Percentiles rank a stretch among this genome's conserved stretches.
phyloP scores from a whole-genome alignment of 208 protist species.

The Crithidia fasciculata region DNA sequence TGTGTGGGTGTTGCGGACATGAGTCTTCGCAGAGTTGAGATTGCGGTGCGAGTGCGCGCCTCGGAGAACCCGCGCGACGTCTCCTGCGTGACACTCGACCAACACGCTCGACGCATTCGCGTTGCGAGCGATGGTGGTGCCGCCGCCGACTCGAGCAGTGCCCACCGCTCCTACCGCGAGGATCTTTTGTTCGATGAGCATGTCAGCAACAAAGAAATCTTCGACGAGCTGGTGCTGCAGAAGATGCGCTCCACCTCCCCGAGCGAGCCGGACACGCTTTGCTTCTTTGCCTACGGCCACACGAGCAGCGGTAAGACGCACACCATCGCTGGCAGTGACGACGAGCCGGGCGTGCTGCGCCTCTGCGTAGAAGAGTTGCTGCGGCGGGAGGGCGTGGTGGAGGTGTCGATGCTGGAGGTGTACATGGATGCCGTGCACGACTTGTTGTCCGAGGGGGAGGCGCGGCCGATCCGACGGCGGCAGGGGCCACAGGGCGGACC shows the following conservation, averaged over 20 bases:
- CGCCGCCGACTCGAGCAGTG: slow-evolving; percentile 2
- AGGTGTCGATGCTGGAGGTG: slow-evolving; percentile 88
- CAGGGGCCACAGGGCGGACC: slow-evolving; percentile 28
- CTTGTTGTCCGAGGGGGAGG: slow-evolving; percentile 67
- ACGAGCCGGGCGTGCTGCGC: slow-evolving; percentile 74
- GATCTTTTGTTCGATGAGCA: slow-evolving; percentile 51
- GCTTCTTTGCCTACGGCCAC: slow-evolving; percentile 90
- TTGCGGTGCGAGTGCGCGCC: slow-evolving; percentile 72
- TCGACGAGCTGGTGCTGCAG: slow-evolving; percentile 58
- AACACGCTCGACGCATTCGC: slow-evolving; percentile 14
- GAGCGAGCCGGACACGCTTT: slow-evolving; percentile 78
- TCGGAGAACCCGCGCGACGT: slow-evolving; percentile 13
- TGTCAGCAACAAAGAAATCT: slow-evolving; percentile 66
- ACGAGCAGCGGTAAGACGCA: slow-evolving; percentile 91
- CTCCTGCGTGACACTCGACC: slow-evolving; percentile 50
- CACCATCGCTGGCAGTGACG: slow-evolving; percentile 71
- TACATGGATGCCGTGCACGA: slow-evolving; percentile 86
- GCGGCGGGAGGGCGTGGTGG: slow-evolving; percentile 70
- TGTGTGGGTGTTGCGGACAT: neutral
- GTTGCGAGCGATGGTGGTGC: slow-evolving; percentile 30
- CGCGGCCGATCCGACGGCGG: slow-evolving; percentile 56
- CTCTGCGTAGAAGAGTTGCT: slow-evolving; percentile 76
- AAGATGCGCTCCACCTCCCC: slow-evolving; percentile 60
- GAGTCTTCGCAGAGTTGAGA: slow-evolving; percentile 64
- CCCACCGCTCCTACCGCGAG: slow-evolving; percentile 34